Evolutionary conservation across 2,329 filamentous ascomycete genomes (phyloP).

Genomic region (Penicillium sp.): DNA sequence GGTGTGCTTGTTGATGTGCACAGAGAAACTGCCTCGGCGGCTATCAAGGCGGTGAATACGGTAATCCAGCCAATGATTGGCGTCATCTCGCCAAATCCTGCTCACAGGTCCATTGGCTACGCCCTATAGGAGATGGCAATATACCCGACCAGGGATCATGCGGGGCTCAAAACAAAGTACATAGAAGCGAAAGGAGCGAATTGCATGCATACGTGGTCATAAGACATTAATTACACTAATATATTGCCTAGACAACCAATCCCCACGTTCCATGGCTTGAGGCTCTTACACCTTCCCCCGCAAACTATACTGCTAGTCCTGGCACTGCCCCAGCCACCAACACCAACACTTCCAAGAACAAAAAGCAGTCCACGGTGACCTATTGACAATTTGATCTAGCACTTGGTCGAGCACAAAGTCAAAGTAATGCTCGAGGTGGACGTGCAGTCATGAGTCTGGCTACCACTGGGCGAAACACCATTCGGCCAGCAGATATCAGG

Average conservation of each 20-base stretch:
- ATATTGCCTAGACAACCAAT: neutral
- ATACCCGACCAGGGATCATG: neutral
- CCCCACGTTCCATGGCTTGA: neutral
- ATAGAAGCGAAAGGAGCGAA: neutral
- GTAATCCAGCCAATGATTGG: neutral
- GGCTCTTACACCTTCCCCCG: conserved; percentile 1
- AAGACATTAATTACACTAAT: neutral
- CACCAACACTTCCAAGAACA: neutral
- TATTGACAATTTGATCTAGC: conserved; percentile 12
- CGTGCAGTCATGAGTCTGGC: conserved; percentile 32
- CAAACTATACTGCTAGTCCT: neutral
- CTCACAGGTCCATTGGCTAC: neutral
- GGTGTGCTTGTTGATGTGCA: neutral
- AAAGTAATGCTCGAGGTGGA: conserved; percentile 27
- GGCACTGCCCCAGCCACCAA: neutral
- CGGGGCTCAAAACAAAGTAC: neutral
- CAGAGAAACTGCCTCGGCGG: conserved; percentile 1
- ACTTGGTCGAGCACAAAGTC: conserved; percentile 31
- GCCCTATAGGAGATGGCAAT: neutral
- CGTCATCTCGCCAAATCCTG: neutral
- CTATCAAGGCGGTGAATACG: neutral
- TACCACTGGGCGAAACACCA: conserved; percentile 31
- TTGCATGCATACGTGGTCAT: neutral
- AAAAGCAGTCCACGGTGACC: neutral
- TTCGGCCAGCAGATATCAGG: conserved; percentile 33